Base-by-base conservation (phyloP, 176 grass and related monocot genomes). In the Stipa capillata region DNA sequence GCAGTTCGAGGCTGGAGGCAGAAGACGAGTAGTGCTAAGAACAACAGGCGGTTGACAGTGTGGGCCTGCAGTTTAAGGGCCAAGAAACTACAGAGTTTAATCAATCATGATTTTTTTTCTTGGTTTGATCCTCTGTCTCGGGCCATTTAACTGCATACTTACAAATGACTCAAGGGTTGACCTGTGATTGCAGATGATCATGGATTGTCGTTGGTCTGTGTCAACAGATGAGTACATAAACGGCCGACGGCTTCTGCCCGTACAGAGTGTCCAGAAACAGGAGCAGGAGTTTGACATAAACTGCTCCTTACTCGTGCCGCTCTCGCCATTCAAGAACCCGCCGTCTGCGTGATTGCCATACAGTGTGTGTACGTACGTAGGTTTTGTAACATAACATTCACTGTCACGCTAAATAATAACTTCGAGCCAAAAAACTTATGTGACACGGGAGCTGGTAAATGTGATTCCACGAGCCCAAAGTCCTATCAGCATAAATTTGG, bases 111-210 rank as follows among this genome's bases (percentile, higher is more conserved):
- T n/a, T n/a, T n/a, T 39, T 16, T 28, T 17, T 62, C 10, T 63
- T 39, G 49, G 47, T 17, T 10, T 32, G 57, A 15, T 42, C 21
- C 16, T 15, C 15, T 36, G 55, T 79, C 57, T 43, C 3, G 36
- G 18, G 36, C 56, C 5, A 34, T n/a, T 64, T 85, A 73, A 37
- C 36, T 80, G 84, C 59, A 63, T 79, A 80, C 78, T 45, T 63
- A 80, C 57, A 48, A 80, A 74, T 11, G 36, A 47, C 80, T 86
- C 84, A 73, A 86, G 47, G 47, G 47, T 35, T 86, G 68, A 86
- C 76, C 56, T 85, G 67, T 55, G 7, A 24, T 33, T 4, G 32
- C 50, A 18, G 47, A 8, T 39, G 32, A 60, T 70, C 32, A 20
- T 54, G 44, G 59, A 86, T 47, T 65, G 58, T 54, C 80, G 33